Evolutionary conservation across 257 asterid genomes (phyloP), one percentile per base, ranked within the genome.

Genomic region (Euphrasia confusa): DNA sequence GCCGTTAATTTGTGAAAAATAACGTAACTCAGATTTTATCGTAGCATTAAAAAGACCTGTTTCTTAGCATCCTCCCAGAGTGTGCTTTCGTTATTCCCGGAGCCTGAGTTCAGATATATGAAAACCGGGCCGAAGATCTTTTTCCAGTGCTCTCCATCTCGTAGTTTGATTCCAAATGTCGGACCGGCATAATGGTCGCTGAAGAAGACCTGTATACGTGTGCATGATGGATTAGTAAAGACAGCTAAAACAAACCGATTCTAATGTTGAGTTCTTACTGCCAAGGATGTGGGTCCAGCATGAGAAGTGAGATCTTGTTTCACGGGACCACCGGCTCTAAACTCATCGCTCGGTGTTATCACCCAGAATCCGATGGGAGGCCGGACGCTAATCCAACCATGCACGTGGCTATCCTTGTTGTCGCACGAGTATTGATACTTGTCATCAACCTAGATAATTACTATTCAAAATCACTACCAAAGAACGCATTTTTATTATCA

Each of bases 291-390:
- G 3, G 88, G 74, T 13, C 83, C 84, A 12, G 67, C 77, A 64
- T 86, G 95, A 33, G 90, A 79, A 1, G 91, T 77, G 40, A 86
- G 88, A 24, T 86, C 95, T 7, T 54, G 55, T 68, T 83, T 86
- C 1, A 76, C 27, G 0, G 91, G 88, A 4, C 90, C 90, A 13
- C 95, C 91, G 0, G 77, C 74, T 13, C 83, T 82, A 49, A 79
- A 86, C 80, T 86, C 95, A 49, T 76, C 72, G 56, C 85, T 84
- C 4, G 89, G 92, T 8, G 80, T 83, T 40, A 86, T 81, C 52
- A 86, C 83, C 95, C 92, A 86, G 39, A 86, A 81, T 28, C 89
- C 92, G 1, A 77, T 35, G 26, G 27, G 56, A 6, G 73, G 80
- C 2, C 37, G 13, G 6, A 66, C 32, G 72, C 82, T 69, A 33